Evolutionary conservation across 2,329 filamentous ascomycete genomes (phyloP).

Genomic region (Clonostachys sp.): DNA sequence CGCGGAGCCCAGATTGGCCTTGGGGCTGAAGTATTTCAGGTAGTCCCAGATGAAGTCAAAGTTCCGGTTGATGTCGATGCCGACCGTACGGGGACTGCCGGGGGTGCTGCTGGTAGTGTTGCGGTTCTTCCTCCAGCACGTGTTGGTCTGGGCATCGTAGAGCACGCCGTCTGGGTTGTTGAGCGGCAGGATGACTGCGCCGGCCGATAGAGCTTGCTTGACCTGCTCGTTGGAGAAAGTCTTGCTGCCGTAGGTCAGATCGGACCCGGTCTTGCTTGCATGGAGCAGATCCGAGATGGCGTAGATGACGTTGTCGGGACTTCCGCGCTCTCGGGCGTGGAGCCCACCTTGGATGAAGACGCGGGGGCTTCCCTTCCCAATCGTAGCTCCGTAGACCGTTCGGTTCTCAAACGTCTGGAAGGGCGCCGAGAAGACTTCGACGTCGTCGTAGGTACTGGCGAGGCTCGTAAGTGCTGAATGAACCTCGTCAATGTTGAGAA

Average conservation of each 20-base stretch:
- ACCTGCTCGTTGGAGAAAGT: constrained; percentile 48
- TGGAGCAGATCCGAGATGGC: constrained; percentile 52
- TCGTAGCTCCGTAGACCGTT: constrained; percentile 27
- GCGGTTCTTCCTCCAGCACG: constrained; percentile 53
- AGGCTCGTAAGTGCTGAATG: constrained; percentile 36
- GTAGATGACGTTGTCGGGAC: constrained; percentile 50
- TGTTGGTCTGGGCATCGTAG: constrained; percentile 42
- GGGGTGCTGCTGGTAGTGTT: constrained; percentile 31
- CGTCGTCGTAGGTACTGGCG: constrained; percentile 24
- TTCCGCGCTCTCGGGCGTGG: constrained; percentile 54
- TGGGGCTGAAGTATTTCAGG: constrained; percentile 30
- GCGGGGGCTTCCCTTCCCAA: constrained; percentile 28
- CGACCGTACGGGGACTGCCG: constrained; percentile 15
- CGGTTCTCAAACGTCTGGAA: constrained; percentile 36
- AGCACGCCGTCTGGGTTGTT: constrained; percentile 49
- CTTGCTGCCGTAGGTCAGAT: constrained; percentile 45
- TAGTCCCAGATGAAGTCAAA: constrained; percentile 56
- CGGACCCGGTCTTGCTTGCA: constrained; percentile 40
- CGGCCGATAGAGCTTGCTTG: constrained; percentile 40
- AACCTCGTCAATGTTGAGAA: constrained; percentile 40
- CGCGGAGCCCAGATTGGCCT: constrained; percentile 23
- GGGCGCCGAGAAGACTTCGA: constrained; percentile 33
- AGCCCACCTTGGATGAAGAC: constrained; percentile 49
- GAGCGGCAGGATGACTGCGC: constrained; percentile 46
- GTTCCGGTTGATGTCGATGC: constrained; percentile 51